Evolutionary conservation across 768 basidiomycete genomes (phyloP).

Genomic region (Suillus fuscotomentosus): DNA sequence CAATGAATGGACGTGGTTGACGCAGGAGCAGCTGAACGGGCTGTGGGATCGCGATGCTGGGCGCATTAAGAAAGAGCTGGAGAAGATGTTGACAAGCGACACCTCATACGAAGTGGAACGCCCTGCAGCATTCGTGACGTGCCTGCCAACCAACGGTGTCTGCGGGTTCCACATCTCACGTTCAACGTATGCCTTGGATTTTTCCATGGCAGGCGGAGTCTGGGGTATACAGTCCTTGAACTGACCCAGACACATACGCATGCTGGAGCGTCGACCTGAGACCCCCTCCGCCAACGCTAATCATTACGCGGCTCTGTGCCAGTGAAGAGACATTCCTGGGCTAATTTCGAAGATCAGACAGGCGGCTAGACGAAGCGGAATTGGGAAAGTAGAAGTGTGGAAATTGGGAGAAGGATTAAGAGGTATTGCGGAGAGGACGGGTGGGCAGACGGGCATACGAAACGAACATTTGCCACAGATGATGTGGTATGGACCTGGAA

Average conservation of each 20-base stretch:
- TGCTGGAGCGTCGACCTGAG: slow-evolving; percentile 44
- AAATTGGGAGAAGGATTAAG: slow-evolving; percentile 38
- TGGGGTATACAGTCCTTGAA: slow-evolving; percentile 20
- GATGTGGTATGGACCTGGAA: slow-evolving; percentile 48
- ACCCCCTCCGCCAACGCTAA: slow-evolving; percentile 32
- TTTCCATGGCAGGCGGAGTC: slow-evolving; percentile 13
- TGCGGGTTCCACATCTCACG: slow-evolving; percentile 43
- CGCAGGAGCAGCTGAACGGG: slow-evolving; percentile 31
- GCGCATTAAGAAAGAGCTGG: slow-evolving; percentile 34
- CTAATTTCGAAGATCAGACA: slow-evolving; percentile 36
- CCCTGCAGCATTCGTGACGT: slow-evolving; percentile 31
- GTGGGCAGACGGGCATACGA: slow-evolving; percentile 33
- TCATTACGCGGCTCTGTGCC: slow-evolving; percentile 44
- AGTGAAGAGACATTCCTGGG: slow-evolving; percentile 28
- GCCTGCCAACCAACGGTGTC: slow-evolving; percentile 46
- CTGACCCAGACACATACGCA: slow-evolving; percentile 30
- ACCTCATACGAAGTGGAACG: slow-evolving; percentile 9
- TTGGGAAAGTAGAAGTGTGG: slow-evolving; percentile 47
- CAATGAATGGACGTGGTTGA: slow-evolving; percentile 31
- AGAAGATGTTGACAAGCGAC: slow-evolving; percentile 8
- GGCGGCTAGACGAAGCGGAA: slow-evolving; percentile 32
- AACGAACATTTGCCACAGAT: slow-evolving; percentile 42
- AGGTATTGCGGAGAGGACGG: slow-evolving; percentile 23
- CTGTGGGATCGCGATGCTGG: slow-evolving; percentile 42
- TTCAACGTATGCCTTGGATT: slow-evolving; percentile 18